Evolutionary conservation across 2,329 filamentous ascomycete species (phyloP).

Genomic region (Celoporthe dispersa): DNA sequence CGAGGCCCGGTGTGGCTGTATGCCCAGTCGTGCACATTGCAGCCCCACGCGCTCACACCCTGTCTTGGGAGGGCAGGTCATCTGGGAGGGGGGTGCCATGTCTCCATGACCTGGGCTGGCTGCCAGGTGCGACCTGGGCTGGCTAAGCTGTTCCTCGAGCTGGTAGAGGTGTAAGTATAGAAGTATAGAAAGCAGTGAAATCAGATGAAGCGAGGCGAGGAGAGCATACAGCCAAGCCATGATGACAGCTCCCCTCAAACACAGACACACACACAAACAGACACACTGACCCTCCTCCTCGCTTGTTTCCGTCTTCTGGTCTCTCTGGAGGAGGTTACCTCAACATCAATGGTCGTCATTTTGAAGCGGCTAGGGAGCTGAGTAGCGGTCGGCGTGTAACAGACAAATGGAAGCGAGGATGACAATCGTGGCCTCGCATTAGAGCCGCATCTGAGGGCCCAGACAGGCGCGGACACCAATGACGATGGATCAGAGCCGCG

Average conservation of each 20-base stretch:
- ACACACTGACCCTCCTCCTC: no score
- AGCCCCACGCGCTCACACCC: conserved; percentile 22
- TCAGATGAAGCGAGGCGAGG: background rate
- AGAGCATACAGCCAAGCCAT: conserved; percentile 1
- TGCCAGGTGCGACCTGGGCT: background rate
- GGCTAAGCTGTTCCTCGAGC: background rate
- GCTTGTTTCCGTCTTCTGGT: background rate
- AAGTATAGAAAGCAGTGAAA: background rate
- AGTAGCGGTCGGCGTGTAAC: conserved; percentile 16
- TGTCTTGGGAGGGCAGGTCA: conserved; percentile 26
- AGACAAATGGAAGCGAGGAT: conserved; percentile 4
- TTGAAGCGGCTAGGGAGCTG: background rate
- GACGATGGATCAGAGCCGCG: conserved; percentile 16
- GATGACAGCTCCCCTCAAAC: background rate
- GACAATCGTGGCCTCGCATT: background rate
- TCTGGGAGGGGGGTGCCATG: conserved; percentile 11
- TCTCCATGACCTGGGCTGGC: background rate
- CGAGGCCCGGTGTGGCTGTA: conserved; percentile 7
- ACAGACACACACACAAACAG: background rate
- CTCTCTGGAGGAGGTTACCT: background rate
- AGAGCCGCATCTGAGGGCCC: conserved; percentile 1
- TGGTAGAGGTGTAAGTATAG: background rate
- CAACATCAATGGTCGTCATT: background rate
- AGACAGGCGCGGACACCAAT: conserved; percentile 25
- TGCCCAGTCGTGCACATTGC: conserved; percentile 17